Conservation (phyloP, 1,284 basidiomycete genomes). For the Prillingera fragicola region DNA sequence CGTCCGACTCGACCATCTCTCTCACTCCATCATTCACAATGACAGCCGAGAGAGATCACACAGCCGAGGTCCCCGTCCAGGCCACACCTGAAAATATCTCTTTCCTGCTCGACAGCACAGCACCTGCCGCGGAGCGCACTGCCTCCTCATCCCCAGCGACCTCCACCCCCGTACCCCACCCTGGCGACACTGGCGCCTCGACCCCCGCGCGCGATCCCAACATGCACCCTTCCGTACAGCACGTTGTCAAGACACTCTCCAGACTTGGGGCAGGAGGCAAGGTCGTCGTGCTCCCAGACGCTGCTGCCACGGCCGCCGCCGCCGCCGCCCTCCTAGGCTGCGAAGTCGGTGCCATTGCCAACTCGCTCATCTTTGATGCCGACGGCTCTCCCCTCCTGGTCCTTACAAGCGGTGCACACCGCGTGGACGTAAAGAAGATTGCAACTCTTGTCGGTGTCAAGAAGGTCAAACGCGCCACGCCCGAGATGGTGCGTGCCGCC, state of each 20-base stretch:
- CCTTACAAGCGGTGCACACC: constrained; percentile 9
- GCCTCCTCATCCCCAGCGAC: too few relatives aligned
- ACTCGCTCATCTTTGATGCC: constrained; percentile 12
- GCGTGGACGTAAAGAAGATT: constrained; percentile 9
- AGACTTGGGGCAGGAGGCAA: constrained; percentile 76
- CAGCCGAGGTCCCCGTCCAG: too few relatives aligned
- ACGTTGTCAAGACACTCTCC: constrained; percentile 99
- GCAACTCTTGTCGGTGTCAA: constrained; percentile 6
- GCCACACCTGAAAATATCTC: too few relatives aligned
- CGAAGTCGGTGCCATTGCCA: constrained; percentile 12
- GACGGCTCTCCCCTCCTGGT: constrained; percentile 7
- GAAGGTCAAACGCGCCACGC: constrained; percentile 8
- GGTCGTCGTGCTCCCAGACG: constrained; percentile 9
- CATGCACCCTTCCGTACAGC: too few relatives aligned
- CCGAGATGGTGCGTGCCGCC: constrained; percentile 5
- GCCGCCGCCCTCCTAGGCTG: constrained; percentile 10
- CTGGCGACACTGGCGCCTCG: too few relatives aligned
- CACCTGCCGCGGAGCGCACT: too few relatives aligned
- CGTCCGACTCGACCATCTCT: too few relatives aligned
- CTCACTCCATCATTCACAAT: too few relatives aligned
- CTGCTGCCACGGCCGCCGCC: constrained; percentile 7
- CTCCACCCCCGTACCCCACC: too few relatives aligned
- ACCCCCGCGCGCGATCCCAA: too few relatives aligned
- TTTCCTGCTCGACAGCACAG: too few relatives aligned
- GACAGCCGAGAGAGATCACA: too few relatives aligned